These are phyloP conservation scores for Geum urbanum DNA, from an alignment of 306 rosid genomes.

Conservation along the genomic window DNA sequence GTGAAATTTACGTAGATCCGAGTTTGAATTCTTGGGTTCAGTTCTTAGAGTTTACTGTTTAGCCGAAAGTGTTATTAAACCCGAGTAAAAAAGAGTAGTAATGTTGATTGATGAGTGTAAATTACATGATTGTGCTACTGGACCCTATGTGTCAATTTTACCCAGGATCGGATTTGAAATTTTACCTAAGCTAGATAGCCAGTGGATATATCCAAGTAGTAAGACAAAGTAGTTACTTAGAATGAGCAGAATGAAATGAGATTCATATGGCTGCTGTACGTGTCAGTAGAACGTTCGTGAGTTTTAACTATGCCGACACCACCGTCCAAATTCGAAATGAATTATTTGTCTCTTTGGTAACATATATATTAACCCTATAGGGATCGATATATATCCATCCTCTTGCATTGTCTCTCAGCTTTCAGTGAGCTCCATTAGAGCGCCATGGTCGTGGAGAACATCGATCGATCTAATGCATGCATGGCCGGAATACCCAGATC, in stretches of 20 bases:
- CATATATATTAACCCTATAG: not conserved
- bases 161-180: too few relatives aligned
- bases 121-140: not conserved
- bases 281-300: not conserved
- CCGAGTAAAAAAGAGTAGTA: too few relatives aligned
- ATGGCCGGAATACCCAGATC: not conserved
- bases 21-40: too few relatives aligned
- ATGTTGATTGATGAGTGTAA: not conserved
- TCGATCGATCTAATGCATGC: not conserved
- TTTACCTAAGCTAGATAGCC: too few relatives aligned
- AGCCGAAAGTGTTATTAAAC: too few relatives aligned
- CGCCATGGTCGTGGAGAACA: not conserved
- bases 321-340: not conserved
- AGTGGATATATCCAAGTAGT: not conserved
- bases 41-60: too few relatives aligned
- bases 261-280: not conserved
- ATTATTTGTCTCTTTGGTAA: not conserved
- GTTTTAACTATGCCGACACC: not conserved
- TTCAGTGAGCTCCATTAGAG: not conserved
- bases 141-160: constrained; percentile 1
- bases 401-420: not conserved
- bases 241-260: not conserved
- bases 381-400: too few relatives aligned
- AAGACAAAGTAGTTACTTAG: not conserved
- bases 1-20: too few relatives aligned